Percentiles rank a stretch among this genome's conserved stretches.
Evolutionary conservation across 805 yeast genomes (phyloP).

Genomic region (Sporopachydermia lactativora): DNA sequence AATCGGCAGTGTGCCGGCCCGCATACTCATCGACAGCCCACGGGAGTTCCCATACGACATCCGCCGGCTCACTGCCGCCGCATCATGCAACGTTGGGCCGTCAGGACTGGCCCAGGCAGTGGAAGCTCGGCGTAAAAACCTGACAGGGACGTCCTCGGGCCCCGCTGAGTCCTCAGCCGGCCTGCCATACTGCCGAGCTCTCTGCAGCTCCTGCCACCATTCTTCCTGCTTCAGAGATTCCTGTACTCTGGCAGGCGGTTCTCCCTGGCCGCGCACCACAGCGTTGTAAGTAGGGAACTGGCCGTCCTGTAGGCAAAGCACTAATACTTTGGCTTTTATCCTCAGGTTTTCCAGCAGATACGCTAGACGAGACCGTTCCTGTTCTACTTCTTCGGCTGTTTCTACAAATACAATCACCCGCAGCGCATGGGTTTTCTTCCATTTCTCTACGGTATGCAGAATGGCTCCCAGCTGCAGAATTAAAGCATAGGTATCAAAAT

Average conservation of each 20-base stretch:
- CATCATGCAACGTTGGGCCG: too few species aligned
- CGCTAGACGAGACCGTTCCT: constrained; percentile 49
- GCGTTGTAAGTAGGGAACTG: constrained; percentile 51
- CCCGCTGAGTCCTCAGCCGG: too few species aligned
- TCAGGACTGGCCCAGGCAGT: too few species aligned
- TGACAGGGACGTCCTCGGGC: too few species aligned
- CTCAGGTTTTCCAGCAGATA: constrained; percentile 62
- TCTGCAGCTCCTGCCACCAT: constrained; percentile 73
- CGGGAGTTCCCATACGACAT: not conserved
- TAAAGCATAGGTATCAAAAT: constrained; percentile 90
- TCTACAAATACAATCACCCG: constrained; percentile 90
- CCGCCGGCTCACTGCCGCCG: too few species aligned
- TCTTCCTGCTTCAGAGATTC: constrained; percentile 40
- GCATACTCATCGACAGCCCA: constrained; percentile 72
- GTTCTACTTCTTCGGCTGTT: constrained; percentile 47
- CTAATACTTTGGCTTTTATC: constrained; percentile 70
- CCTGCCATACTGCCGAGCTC: constrained; percentile 33
- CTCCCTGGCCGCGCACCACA: constrained; percentile 53
- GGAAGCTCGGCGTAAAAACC: too few species aligned
- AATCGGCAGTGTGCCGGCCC: constrained; percentile 34
- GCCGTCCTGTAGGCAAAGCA: constrained; percentile 50
- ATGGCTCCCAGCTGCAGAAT: constrained; percentile 91
- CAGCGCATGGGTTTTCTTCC: constrained; percentile 66
- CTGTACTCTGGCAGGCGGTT: constrained; percentile 33
- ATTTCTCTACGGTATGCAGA: constrained; percentile 79